Evolutionary conservation across 169 alveolate species (phyloP).

Genomic region (Blepharisma undulans): DNA sequence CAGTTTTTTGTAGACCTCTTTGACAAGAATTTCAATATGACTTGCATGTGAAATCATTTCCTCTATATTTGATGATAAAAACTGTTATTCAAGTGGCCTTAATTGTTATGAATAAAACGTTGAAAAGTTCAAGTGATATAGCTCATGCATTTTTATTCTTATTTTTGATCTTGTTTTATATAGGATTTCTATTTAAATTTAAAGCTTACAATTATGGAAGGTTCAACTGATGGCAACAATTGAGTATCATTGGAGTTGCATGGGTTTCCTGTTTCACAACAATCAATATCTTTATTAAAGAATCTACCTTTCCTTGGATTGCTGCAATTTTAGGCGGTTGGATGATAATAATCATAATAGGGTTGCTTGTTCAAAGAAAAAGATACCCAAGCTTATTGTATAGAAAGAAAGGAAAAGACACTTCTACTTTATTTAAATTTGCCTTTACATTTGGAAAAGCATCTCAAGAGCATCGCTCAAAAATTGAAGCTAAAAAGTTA

Average conservation of each 20-base stretch:
- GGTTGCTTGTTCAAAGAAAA: not conserved
- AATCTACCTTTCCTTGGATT: not conserved
- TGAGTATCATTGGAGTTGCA: not conserved
- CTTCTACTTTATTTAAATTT: not conserved
- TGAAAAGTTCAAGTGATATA: not conserved
- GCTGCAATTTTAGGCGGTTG: not conserved
- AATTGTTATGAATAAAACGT: not conserved
- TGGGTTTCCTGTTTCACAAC: not conserved
- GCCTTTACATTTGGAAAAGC: constrained; percentile 48
- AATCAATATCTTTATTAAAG: not conserved
- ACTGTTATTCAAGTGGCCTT: not conserved
- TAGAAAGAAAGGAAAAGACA: not conserved
- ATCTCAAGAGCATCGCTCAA: too few species aligned
- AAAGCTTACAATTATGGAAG: constrained; percentile 11
- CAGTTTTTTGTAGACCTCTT: not conserved
- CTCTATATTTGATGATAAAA: not conserved
- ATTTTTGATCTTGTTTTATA: not conserved
- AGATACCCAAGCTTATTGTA: not conserved
- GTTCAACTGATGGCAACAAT: not conserved
- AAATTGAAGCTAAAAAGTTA: too few species aligned
- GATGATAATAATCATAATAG: not conserved
- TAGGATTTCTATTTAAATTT: not conserved
- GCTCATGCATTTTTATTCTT: not conserved
- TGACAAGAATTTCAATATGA: not conserved
- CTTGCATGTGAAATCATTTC: not conserved